phyloP scores from a whole-genome alignment of 768 basidiomycete genomes.

The Hygrophorus pudorinus region DNA sequence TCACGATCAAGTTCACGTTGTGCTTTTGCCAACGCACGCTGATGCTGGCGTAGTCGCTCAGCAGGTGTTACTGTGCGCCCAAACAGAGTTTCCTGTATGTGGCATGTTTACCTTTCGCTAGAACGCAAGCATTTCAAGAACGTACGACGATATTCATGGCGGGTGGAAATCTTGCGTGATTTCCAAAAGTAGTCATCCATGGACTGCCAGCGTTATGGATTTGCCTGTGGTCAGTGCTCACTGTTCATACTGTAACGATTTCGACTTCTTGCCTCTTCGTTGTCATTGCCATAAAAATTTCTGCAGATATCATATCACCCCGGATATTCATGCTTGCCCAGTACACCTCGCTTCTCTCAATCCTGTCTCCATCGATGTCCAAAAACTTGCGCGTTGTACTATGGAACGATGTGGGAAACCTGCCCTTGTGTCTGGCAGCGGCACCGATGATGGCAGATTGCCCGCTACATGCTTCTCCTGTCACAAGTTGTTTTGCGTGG shows the following conservation, averaged over 20 bases:
- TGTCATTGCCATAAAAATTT: conserved; percentile 53
- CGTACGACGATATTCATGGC: conserved; percentile 76
- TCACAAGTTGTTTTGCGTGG: conserved; percentile 48
- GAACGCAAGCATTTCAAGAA: conserved; percentile 5
- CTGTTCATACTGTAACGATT: conserved; percentile 51
- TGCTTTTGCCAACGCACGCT: conserved; percentile 90
- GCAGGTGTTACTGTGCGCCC: conserved; percentile 92
- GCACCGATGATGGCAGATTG: conserved; percentile 13
- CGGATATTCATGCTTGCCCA: conserved; percentile 52
- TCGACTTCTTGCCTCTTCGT: conserved; percentile 71
- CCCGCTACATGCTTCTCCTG: conserved; percentile 32
- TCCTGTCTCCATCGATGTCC: conserved; percentile 8
- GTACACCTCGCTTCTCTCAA: conserved; percentile 3
- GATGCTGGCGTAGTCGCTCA: conserved; percentile 93
- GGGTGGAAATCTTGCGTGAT: no score
- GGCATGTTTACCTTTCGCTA: conserved; percentile 7
- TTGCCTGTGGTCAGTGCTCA: conserved; percentile 41
- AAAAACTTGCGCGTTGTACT: conserved; percentile 39
- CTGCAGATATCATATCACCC: conserved; percentile 54
- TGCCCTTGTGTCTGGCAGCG: conserved; percentile 32
- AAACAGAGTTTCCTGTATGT: conserved; percentile 80
- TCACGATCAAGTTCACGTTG: conserved; percentile 98
- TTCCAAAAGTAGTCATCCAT: no score
- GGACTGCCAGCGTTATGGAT: neutral
- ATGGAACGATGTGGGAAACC: conserved; percentile 42